Conservation (phyloP, 441 rosid species). For the Croton setiger region DNA sequence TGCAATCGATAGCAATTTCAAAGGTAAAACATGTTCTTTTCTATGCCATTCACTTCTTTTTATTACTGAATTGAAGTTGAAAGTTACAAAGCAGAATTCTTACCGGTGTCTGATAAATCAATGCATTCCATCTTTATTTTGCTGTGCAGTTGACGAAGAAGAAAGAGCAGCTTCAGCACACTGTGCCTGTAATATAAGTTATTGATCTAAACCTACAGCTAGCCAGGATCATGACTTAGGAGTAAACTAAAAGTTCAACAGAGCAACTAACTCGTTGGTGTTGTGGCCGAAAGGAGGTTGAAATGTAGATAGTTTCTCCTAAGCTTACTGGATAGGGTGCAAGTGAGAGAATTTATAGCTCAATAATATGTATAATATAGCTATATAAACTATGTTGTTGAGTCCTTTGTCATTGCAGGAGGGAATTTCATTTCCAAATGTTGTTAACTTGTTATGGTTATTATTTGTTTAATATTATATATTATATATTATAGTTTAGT, state of each 20-base stretch:
- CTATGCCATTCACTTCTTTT: neutral
- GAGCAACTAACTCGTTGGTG: slow-evolving; percentile 18
- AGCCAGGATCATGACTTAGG: slow-evolving; percentile 13
- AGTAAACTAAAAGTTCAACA: slow-evolving; percentile 12
- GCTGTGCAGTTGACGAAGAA: slow-evolving; percentile 20
- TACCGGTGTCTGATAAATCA: neutral
- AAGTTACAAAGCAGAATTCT: neutral
- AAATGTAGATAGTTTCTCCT: slow-evolving; percentile 19
- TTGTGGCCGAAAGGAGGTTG: slow-evolving; percentile 10
- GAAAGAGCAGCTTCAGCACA: slow-evolving; percentile 3
- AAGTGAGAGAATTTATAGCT: slow-evolving; percentile 1
- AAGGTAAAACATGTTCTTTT: slow-evolving; percentile 23
- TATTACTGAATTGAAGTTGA: neutral
- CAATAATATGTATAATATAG: slow-evolving; percentile 5
- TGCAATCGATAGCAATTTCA: slow-evolving; percentile 47
- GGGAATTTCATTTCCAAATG: slow-evolving; percentile 11
- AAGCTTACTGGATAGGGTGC: slow-evolving; percentile 8
- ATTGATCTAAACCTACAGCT: slow-evolving; percentile 1
- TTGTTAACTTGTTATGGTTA: slow-evolving; percentile 6
- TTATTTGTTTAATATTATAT: slow-evolving; percentile 13
- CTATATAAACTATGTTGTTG: slow-evolving; percentile 5
- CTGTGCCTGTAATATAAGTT: neutral
- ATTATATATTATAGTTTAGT: slow-evolving; percentile 10
- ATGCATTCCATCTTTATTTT: neutral
- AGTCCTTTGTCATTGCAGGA: slow-evolving; percentile 12